phyloP scores from a whole-genome alignment of 1,284 basidiomycete genomes.

The Ustilago tritici region DNA sequence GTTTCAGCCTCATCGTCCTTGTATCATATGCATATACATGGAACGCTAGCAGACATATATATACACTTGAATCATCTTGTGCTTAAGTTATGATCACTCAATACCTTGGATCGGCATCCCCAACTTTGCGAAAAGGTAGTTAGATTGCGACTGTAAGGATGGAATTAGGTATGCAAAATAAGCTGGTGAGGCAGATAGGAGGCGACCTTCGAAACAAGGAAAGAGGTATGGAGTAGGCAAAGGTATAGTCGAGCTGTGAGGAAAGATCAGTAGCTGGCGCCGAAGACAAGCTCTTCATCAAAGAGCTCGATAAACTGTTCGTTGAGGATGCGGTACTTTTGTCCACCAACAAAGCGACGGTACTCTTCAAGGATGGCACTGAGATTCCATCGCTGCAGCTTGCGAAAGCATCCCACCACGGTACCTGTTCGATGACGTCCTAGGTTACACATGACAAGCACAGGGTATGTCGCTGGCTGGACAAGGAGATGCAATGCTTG shows the following conservation, averaged over 20 bases:
- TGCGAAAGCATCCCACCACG: constrained; percentile 72
- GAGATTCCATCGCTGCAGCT: constrained; percentile 72
- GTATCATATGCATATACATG: too few relatives aligned
- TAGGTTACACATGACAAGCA: constrained; percentile 73
- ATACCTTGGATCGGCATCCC: too few relatives aligned
- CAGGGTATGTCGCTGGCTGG: constrained; percentile 72
- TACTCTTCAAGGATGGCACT: constrained; percentile 73
- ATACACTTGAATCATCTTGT: too few relatives aligned
- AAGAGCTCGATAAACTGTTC: constrained; percentile 75
- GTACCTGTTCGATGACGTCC: constrained; percentile 73
- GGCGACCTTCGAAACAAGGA: background rate
- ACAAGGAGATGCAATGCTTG: constrained; percentile 73
- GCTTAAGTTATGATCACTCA: too few relatives aligned
- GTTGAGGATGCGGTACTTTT: constrained; percentile 73
- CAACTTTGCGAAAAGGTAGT: too few relatives aligned
- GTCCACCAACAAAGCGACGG: constrained; percentile 72
- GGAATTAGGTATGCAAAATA: too few relatives aligned
- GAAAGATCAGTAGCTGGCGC: constrained; percentile 68
- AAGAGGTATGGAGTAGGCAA: too few relatives aligned
- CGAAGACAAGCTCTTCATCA: constrained; percentile 73
- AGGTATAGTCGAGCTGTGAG: too few relatives aligned
- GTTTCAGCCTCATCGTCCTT: too few relatives aligned
- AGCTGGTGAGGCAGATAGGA: background rate
- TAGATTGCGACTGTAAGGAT: too few relatives aligned
- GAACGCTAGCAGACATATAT: too few relatives aligned